Evolutionary conservation across 2,329 filamentous ascomycete genomes (phyloP), one percentile per base, ranked within the genome.

Genomic region (Trichothecium sympodiale): DNA sequence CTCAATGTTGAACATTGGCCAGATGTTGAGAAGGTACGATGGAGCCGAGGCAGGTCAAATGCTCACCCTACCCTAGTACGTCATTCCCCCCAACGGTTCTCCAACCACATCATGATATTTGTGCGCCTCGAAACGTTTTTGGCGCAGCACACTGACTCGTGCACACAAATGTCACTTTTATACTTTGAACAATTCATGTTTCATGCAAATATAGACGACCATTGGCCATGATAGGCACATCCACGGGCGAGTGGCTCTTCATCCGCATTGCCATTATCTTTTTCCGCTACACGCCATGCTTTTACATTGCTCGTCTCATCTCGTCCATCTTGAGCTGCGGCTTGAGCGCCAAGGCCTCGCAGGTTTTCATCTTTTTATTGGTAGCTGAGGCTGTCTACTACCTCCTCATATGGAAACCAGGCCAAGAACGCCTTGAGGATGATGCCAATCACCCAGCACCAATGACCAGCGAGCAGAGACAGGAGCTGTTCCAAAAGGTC

Each of bases 401-500:
- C 34, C n/a, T 57, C 1, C 40, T 56, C 35, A 41, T 71, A 29
- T 69, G 64, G 46, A 43, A 49, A 3, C 67, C 65, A 0, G 62
- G 64, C 42, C 56, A 55, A 15, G 41, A 41, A 13, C 57, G 59
- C 12, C 55, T 71, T n/a, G 46, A 48, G 6, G 40, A 48, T 12
- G 47, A 52, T 14, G 64, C 64, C 9, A 41, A 47, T 12, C 60
- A 70, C 35, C 67, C 67, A 3, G 46, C 53, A 2, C 52, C 59
- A 0, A 50, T 67, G 8, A 57, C 62, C 1, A 57, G 55, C 25
- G 49, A 64, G 5, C 61, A 74, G 35, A 65, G 80, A 17, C 56
- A 60, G 29, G 61, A 53, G 2, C 56, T 84, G 3, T 80, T 83
- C 48, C 54, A 64, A 34, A 64, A 64, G 28, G 76, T 74, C 53